A percentile compares a stretch with the other conserved stretches of the same genome.
Evolutionary conservation across 495 filamentous ascomycete species (phyloP).

Genomic region (Ramalina intermedia): DNA sequence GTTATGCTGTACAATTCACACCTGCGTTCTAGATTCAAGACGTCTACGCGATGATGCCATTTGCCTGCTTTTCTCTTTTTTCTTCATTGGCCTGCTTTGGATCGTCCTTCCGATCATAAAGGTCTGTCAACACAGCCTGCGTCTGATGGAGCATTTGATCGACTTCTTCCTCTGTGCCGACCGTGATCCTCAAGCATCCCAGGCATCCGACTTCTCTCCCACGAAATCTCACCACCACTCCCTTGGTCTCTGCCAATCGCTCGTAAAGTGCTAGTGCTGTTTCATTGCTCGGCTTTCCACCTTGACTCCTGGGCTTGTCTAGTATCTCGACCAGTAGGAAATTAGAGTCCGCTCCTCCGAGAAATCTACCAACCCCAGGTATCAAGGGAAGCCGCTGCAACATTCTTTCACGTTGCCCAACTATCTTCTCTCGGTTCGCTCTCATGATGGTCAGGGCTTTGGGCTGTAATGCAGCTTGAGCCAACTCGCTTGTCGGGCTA

Average conservation of each 20-base stretch:
- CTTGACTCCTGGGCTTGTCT: slow-evolving; percentile 36
- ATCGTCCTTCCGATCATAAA: slow-evolving; percentile 20
- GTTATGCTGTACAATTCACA: too few relatives aligned
- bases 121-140: slow-evolving; percentile 39
- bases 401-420: slow-evolving; percentile 64
- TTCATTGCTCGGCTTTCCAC: slow-evolving; percentile 61
- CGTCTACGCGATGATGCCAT: slow-evolving; percentile 14
- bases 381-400: slow-evolving; percentile 59
- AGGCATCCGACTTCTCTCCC: slow-evolving; percentile 83
- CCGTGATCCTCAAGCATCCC: slow-evolving; percentile 80
- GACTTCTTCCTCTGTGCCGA: slow-evolving; percentile 81
- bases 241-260: slow-evolving; percentile 67
- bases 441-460: slow-evolving; percentile 58
- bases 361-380: slow-evolving; percentile 62
- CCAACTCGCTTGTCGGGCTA: slow-evolving; percentile 71
- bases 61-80: slow-evolving; percentile 19
- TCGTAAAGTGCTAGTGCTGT: slow-evolving; percentile 70
- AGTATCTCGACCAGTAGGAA: slow-evolving; percentile 85
- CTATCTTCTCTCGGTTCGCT: slow-evolving; percentile 46
- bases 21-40: too few relatives aligned
- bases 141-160: slow-evolving; percentile 59
- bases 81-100: slow-evolving; percentile 15
- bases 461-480: slow-evolving; percentile 50
- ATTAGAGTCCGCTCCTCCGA: slow-evolving; percentile 69
- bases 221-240: slow-evolving; percentile 84